These are phyloP conservation scores for Lathyrus tuberosus DNA, from an alignment of 306 rosid species.

Conservation along the genomic window DNA sequence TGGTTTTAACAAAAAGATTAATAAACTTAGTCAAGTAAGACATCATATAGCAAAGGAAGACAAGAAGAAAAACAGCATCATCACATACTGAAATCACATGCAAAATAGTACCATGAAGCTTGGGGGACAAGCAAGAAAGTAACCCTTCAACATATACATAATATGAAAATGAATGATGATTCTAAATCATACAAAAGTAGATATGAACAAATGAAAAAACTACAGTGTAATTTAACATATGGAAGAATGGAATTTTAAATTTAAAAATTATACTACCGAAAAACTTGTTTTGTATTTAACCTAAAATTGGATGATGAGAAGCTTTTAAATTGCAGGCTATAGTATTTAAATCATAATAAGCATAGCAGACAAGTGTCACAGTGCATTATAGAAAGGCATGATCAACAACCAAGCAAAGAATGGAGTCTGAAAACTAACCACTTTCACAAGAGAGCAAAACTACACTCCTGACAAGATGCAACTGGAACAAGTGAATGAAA, in stretches of 20 bases:
- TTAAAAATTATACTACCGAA: background rate
- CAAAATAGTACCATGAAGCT: background rate
- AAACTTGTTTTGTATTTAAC: background rate
- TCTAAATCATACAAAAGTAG: background rate
- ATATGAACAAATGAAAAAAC: background rate
- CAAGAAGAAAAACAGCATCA: background rate
- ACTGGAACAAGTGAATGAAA: constrained; percentile 43
- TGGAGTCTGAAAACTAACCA: constrained; percentile 50
- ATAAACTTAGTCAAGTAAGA: background rate
- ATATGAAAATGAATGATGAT: background rate
- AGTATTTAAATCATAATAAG: background rate
- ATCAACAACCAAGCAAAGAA: background rate
- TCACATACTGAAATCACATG: background rate
- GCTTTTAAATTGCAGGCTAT: background rate
- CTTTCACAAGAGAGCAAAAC: constrained; percentile 36
- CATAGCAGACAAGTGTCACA: constrained; percentile 11
- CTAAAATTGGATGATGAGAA: background rate
- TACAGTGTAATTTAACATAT: background rate
- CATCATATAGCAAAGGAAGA: constrained; percentile 10
- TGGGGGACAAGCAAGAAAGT: background rate
- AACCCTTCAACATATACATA: background rate
- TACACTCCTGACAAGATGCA: constrained; percentile 53
- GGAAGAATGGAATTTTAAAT: background rate
- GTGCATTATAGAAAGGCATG: background rate
- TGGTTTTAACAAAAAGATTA: background rate